Percentiles rank a stretch among this genome's conserved stretches.
These are phyloP conservation scores for Malassezia obtusa DNA, from an alignment of 1,284 basidiomycete genomes.

Conservation along the genomic window DNA sequence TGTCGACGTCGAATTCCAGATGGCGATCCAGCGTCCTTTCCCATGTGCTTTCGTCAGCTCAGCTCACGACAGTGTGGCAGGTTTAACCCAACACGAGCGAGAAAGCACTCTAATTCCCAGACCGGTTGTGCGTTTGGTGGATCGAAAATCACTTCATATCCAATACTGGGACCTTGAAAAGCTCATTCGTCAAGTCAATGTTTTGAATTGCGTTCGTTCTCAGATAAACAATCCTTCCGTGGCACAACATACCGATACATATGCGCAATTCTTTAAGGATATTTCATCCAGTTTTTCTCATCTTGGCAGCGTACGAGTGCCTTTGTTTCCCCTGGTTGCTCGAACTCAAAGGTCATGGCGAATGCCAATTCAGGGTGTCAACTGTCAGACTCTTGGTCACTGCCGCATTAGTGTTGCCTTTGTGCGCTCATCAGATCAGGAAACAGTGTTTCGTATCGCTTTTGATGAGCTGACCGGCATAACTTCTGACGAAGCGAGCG, in stretches of 20 bases:
- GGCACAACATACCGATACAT: background rate
- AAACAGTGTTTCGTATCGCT: background rate
- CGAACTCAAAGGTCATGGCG: background rate
- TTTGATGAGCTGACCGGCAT: background rate
- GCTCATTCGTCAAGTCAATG: background rate
- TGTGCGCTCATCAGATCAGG: background rate
- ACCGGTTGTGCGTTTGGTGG: constrained; percentile 1
- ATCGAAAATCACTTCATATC: background rate
- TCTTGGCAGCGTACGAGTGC: background rate
- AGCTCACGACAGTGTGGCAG: background rate
- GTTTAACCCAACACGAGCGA: background rate
- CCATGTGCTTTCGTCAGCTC: background rate
- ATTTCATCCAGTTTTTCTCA: background rate
- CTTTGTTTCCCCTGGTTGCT: background rate
- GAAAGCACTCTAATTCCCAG: too few species aligned
- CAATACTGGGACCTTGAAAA: background rate
- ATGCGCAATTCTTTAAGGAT: background rate
- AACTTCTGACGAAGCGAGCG: background rate
- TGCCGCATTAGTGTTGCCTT: background rate
- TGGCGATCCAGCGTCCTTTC: constrained; percentile 55
- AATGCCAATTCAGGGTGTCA: background rate
- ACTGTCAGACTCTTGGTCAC: background rate
- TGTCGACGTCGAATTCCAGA: constrained; percentile 82
- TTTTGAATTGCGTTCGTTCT: background rate
- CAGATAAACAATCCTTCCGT: background rate